Conservation (phyloP, 345 rosid species). For the Acer yangbiense region DNA sequence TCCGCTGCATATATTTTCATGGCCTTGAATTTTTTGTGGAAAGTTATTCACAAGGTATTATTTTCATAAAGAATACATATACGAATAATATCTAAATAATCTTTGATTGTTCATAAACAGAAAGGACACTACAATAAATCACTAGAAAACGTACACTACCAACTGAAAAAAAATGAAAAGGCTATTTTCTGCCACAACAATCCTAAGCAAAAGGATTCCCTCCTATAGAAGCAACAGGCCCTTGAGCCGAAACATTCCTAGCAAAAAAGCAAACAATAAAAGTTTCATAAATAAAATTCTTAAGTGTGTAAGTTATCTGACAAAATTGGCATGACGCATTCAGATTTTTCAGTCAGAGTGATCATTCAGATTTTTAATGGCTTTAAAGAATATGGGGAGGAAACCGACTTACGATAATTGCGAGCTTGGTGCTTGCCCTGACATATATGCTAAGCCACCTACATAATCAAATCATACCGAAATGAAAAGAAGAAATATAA, state of each 20-base stretch:
- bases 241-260: slow-evolving; percentile 72
- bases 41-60: slow-evolving; percentile 16
- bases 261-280: neutral
- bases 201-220: slow-evolving; percentile 89
- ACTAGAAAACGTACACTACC: slow-evolving; percentile 4
- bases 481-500: neutral
- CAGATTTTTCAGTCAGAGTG: neutral
- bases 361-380: neutral
- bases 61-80: slow-evolving; percentile 20
- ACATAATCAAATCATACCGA: slow-evolving; percentile 25
- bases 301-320: neutral
- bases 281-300: neutral
- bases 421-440: slow-evolving; percentile 60
- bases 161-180: neutral
- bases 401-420: slow-evolving; percentile 66
- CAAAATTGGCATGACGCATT: too few species aligned
- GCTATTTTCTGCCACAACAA: neutral
- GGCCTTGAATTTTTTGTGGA: slow-evolving; percentile 12
- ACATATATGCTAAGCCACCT: slow-evolving; percentile 77
- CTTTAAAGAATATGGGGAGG: neutral
- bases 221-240: slow-evolving; percentile 71
- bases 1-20: neutral
- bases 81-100: neutral
- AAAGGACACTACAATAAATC: slow-evolving; percentile 1
- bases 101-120: neutral